phyloP scores from a whole-genome alignment of 805 yeast genomes.

The Yarrowia keelungensis region DNA sequence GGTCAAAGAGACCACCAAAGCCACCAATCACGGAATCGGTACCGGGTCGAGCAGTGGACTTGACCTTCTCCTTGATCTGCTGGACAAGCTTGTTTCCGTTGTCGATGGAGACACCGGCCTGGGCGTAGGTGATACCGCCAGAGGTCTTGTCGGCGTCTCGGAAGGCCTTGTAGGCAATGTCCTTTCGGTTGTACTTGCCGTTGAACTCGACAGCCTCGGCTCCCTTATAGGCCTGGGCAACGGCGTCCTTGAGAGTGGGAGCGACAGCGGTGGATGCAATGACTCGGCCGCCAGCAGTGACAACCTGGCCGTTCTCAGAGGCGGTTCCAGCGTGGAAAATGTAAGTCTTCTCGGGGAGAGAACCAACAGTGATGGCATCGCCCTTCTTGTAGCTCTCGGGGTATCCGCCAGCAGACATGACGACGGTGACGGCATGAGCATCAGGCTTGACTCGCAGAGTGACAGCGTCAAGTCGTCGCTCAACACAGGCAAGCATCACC shows the following conservation, averaged over 20 bases:
- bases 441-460: constrained; percentile 56
- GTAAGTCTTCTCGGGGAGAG: constrained; percentile 63
- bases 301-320: constrained; percentile 61
- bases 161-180: constrained; percentile 96
- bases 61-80: constrained; percentile 86
- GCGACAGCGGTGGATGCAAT: constrained; percentile 93
- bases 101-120: constrained; percentile 97
- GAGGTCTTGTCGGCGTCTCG: constrained; percentile 51
- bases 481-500: constrained; percentile 91
- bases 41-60: constrained; percentile 92
- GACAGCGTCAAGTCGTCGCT: constrained; percentile 89
- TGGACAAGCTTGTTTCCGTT: constrained; percentile 91
- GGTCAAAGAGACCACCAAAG: constrained; percentile 95
- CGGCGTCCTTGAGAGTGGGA: constrained; percentile 75
- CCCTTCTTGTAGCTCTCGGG: constrained; percentile 89
- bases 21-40: constrained; percentile 99
- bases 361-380: constrained; percentile 72
- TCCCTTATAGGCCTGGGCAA: constrained; percentile 83
- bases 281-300: constrained; percentile 96
- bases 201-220: constrained; percentile 75
- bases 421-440: constrained; percentile 87
- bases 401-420: constrained; percentile 96
- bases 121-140: constrained; percentile 77
- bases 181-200: constrained; percentile 84
- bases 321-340: constrained; percentile 98